A percentile compares a stretch with the other conserved stretches of the same genome.
These are phyloP conservation scores for Malassezia brasiliensis DNA, from an alignment of 1,284 basidiomycete genomes.

Conservation along the genomic window DNA sequence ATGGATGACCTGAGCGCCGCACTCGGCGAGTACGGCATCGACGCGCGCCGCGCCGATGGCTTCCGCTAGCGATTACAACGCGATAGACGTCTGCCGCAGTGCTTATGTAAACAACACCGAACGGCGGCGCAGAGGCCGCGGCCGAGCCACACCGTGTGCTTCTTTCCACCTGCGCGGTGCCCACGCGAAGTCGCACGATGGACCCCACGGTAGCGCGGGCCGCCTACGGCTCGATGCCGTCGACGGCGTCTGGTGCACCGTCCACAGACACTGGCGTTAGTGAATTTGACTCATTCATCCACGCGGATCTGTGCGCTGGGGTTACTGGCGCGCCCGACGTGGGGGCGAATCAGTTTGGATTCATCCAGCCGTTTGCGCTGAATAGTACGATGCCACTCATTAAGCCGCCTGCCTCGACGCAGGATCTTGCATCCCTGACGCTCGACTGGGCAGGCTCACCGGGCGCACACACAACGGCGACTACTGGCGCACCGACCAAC, in stretches of 20 bases:
- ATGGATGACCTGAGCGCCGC: slow-evolving; percentile 95
- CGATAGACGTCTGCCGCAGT: neutral
- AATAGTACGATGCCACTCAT: neutral
- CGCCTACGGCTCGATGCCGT: neutral
- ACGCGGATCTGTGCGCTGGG: slow-evolving; percentile 16
- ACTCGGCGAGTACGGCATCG: slow-evolving; percentile 73
- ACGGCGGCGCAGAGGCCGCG: neutral
- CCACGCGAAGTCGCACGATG: neutral
- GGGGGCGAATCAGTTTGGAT: neutral
- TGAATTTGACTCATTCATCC: slow-evolving; percentile 20
- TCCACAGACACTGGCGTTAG: slow-evolving; percentile 6
- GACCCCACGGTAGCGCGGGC: slow-evolving; percentile 1
- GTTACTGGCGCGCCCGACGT: neutral
- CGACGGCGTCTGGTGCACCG: neutral
- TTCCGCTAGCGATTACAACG: slow-evolving; percentile 28
- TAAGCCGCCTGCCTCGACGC: neutral
- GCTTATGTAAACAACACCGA: neutral
- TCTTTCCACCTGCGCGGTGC: slow-evolving; percentile 1
- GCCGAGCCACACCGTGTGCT: neutral
- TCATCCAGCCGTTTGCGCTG: slow-evolving; percentile 1
- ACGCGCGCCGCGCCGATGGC: slow-evolving; percentile 41
- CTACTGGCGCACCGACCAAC: neutral
- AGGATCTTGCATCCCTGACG: neutral
- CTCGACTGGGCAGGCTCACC: neutral
- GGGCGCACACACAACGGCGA: neutral